Conservation (phyloP, 257 asterid genomes). For the Primulina huaijiensis region DNA sequence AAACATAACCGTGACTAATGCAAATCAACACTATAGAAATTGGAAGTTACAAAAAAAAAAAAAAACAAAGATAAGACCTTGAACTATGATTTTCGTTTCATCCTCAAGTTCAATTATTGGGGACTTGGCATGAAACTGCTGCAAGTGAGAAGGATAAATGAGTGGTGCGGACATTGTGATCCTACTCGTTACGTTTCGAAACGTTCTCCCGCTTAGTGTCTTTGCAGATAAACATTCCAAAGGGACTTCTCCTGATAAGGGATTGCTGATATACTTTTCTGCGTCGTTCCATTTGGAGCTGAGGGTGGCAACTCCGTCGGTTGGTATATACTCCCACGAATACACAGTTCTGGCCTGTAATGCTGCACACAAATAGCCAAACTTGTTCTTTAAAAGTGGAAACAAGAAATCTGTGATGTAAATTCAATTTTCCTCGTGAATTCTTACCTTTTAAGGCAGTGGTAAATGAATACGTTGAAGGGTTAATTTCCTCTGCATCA, state of each 20-base stretch:
- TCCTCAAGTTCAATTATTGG: constrained; percentile 30
- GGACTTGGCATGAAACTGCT: constrained; percentile 29
- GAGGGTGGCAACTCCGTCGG: constrained; percentile 54
- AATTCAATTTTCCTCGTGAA: neutral
- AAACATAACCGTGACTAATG: neutral
- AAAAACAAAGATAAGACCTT: constrained; percentile 32
- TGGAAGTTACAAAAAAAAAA: neutral
- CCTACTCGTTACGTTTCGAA: constrained; percentile 49
- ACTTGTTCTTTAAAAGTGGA: neutral
- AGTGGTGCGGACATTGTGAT: constrained; percentile 85
- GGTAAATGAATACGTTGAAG: constrained; percentile 83
- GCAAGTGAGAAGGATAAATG: constrained; percentile 52
- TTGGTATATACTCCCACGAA: constrained; percentile 64
- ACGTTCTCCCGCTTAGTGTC: constrained; percentile 65
- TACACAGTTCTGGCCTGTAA: constrained; percentile 70
- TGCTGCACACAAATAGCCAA: constrained; percentile 41
- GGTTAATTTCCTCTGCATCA: constrained; percentile 79
- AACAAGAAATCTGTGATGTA: neutral
- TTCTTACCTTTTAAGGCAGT: constrained; percentile 71
- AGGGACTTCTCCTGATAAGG: constrained; percentile 87
- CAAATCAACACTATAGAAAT: neutral
- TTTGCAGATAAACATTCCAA: constrained; percentile 80
- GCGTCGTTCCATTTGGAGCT: constrained; percentile 92
- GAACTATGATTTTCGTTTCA: constrained; percentile 29
- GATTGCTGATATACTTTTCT: constrained; percentile 86